These are phyloP conservation scores for Candida chilensis DNA, from an alignment of 805 yeast genomes.

Conservation along the genomic window DNA sequence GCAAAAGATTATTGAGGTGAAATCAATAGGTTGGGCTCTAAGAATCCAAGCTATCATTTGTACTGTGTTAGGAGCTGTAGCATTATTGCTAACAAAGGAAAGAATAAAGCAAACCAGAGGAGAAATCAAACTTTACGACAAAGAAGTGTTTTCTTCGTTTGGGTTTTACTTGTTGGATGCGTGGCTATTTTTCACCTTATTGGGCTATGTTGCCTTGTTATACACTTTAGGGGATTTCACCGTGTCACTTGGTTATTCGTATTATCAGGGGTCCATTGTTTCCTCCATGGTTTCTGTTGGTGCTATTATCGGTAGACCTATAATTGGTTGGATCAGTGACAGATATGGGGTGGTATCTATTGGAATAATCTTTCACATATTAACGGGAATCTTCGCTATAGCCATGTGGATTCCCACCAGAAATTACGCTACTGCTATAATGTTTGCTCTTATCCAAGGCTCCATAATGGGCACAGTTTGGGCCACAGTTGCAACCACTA, in stretches of 20 bases:
- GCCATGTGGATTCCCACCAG: slow-evolving; percentile 54
- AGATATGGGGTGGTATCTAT: slow-evolving; percentile 41
- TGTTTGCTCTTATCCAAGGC: slow-evolving; percentile 44
- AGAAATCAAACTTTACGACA: slow-evolving; percentile 29
- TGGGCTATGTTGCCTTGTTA: slow-evolving; percentile 53
- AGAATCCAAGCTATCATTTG: slow-evolving; percentile 35
- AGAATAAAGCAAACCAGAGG: too few species aligned
- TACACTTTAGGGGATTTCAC: slow-evolving; percentile 55
- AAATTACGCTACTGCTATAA: slow-evolving; percentile 45
- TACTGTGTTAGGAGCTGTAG: slow-evolving; percentile 16
- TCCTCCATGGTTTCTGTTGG: slow-evolving; percentile 56
- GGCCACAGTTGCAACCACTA: slow-evolving; percentile 43
- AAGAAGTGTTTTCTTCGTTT: slow-evolving; percentile 20
- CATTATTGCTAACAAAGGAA: too few species aligned
- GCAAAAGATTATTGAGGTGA: slow-evolving; percentile 28
- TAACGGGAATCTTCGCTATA: slow-evolving; percentile 30
- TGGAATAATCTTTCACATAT: slow-evolving; percentile 21
- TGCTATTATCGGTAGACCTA: slow-evolving; percentile 45
- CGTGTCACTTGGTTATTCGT: slow-evolving; percentile 46
- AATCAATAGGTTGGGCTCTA: slow-evolving; percentile 38
- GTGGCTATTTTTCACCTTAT: slow-evolving; percentile 37
- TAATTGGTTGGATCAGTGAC: slow-evolving; percentile 43
- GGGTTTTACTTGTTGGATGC: slow-evolving; percentile 32
- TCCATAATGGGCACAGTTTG: slow-evolving; percentile 53
- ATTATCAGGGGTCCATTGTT: slow-evolving; percentile 46